Evolutionary conservation across 1,284 basidiomycete species (phyloP).

Genomic region (Omphalotus olearius): DNA sequence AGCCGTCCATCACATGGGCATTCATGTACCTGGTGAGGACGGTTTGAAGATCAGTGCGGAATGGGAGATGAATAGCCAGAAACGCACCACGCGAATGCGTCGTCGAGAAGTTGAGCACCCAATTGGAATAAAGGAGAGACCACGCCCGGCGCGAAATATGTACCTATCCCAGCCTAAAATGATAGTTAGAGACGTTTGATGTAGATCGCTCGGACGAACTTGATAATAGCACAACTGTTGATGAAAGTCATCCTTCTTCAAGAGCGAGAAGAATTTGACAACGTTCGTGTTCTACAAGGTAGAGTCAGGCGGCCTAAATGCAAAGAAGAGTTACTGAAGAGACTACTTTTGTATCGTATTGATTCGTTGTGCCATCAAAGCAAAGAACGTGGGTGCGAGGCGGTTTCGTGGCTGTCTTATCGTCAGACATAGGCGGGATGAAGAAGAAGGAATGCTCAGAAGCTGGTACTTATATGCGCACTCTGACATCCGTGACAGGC

Average conservation of each 20-base stretch:
- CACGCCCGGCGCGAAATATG: slow-evolving; percentile 27
- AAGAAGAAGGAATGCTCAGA: too few relatives aligned
- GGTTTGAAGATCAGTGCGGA: slow-evolving; percentile 35
- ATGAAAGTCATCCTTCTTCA: slow-evolving; percentile 46
- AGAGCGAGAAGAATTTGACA: slow-evolving; percentile 43
- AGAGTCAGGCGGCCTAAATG: slow-evolving; percentile 4
- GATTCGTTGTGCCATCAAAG: slow-evolving; percentile 6
- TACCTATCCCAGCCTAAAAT: slow-evolving; percentile 46
- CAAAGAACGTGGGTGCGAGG: slow-evolving; percentile 3
- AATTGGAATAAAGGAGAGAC: slow-evolving; percentile 35
- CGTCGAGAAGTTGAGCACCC: slow-evolving; percentile 35
- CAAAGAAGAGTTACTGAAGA: neutral
- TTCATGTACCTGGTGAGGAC: slow-evolving; percentile 47
- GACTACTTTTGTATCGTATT: neutral
- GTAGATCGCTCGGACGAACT: slow-evolving; percentile 26
- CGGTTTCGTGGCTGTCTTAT: neutral
- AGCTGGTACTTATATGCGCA: too few relatives aligned
- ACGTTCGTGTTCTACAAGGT: slow-evolving; percentile 41
- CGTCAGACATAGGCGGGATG: too few relatives aligned
- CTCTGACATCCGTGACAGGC: too few relatives aligned
- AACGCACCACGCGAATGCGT: neutral
- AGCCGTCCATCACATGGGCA: slow-evolving; percentile 57
- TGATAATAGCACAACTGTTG: slow-evolving; percentile 64
- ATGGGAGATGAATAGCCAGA: neutral
- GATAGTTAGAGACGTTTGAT: neutral